Evolutionary conservation across 768 basidiomycete species (phyloP).

Genomic region (Gelatoporia subvermispora): DNA sequence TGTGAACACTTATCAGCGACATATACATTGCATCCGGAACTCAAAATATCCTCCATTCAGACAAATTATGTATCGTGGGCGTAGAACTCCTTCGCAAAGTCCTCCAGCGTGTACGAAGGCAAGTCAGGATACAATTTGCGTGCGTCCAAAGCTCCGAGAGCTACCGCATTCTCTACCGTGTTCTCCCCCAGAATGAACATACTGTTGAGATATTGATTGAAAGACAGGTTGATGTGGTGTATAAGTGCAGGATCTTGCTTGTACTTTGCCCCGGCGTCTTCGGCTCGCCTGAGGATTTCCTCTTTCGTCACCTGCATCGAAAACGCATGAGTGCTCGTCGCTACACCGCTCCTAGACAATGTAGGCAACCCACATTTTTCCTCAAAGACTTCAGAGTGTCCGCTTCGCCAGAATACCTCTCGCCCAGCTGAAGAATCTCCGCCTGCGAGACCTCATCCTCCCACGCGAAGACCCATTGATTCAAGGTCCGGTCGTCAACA

Average conservation of each 20-base stretch:
- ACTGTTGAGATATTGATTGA: slow-evolving; percentile 16
- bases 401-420: slow-evolving; percentile 20
- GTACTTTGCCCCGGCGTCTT: not conserved
- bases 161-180: slow-evolving; percentile 20
- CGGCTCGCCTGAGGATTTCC: slow-evolving; percentile 4
- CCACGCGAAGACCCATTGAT: slow-evolving; percentile 24
- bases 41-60: too few relatives aligned
- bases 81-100: slow-evolving; percentile 22
- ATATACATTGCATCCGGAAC: too few relatives aligned
- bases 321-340: not conserved
- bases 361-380: slow-evolving; percentile 5
- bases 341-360: not conserved
- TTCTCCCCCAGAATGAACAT: slow-evolving; percentile 27
- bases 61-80: too few relatives aligned
- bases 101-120: slow-evolving; percentile 12
- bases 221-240: not conserved
- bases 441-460: slow-evolving; percentile 22
- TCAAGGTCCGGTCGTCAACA: slow-evolving; percentile 27
- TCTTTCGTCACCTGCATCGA: slow-evolving; percentile 3
- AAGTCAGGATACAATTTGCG: slow-evolving; percentile 27
- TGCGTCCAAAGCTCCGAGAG: slow-evolving; percentile 25
- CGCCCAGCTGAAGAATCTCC: slow-evolving; percentile 18
- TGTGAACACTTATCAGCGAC: too few relatives aligned
- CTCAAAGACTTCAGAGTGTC: slow-evolving; percentile 6
- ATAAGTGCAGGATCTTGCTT: not conserved